Evolutionary conservation across 1,139 yeast species (phyloP).

Genomic region (Hyphopichia burtonii): DNA sequence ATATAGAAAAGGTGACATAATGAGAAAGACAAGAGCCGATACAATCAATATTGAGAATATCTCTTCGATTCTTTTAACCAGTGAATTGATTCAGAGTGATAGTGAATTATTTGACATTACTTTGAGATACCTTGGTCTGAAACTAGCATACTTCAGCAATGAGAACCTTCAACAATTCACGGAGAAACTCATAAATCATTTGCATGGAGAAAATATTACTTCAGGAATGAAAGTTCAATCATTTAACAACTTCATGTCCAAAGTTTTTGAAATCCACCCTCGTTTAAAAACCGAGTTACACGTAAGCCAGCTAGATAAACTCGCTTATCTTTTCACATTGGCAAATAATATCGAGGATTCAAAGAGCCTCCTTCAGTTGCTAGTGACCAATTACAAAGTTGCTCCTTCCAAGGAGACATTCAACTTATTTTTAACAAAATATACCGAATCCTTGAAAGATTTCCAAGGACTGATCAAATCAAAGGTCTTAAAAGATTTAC

Average conservation of each 20-base stretch:
- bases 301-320: slow-evolving; percentile 22
- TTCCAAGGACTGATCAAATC: not conserved
- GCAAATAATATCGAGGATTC: slow-evolving; percentile 20
- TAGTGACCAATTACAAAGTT: slow-evolving; percentile 16
- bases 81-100: slow-evolving; percentile 8
- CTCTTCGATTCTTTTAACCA: slow-evolving; percentile 17
- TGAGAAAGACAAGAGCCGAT: not conserved
- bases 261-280: slow-evolving; percentile 11
- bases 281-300: slow-evolving; percentile 16
- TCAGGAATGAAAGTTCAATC: slow-evolving; percentile 8
- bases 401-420: slow-evolving; percentile 30
- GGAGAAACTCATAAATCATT: slow-evolving; percentile 10
- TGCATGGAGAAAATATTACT: slow-evolving; percentile 11
- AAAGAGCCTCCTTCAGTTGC: slow-evolving; percentile 13
- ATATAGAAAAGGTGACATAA: slow-evolving; percentile 16
- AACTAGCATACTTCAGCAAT: slow-evolving; percentile 15
- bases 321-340: slow-evolving; percentile 23
- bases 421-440: slow-evolving; percentile 17
- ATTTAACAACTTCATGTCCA: slow-evolving; percentile 10
- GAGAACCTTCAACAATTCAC: slow-evolving; percentile 20
- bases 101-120: slow-evolving; percentile 12
- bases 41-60: slow-evolving; percentile 21
- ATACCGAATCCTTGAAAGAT: slow-evolving; percentile 6
- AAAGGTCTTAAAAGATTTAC: slow-evolving; percentile 21
- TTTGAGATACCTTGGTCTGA: slow-evolving; percentile 16